phyloP scores from a whole-genome alignment of 2,329 filamentous ascomycete species.

The Alternaria sp. region DNA sequence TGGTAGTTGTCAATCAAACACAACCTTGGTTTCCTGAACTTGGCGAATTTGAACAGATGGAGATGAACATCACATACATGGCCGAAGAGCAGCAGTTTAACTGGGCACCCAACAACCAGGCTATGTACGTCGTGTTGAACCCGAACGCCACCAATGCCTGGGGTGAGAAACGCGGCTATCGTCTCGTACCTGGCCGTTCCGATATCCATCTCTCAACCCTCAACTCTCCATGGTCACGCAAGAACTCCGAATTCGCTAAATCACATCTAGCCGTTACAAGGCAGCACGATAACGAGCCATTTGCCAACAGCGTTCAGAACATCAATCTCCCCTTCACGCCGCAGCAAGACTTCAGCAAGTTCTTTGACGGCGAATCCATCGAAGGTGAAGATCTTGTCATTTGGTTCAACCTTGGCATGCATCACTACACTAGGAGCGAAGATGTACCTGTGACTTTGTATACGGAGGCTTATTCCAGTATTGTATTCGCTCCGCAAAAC shows the following conservation, averaged over 20 bases:
- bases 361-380: conserved; percentile 56
- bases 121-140: conserved; percentile 60
- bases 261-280: conserved; percentile 51
- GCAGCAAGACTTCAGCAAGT: conserved; percentile 57
- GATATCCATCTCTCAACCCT: conserved; percentile 44
- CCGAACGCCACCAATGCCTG: conserved; percentile 56
- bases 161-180: conserved; percentile 61
- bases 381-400: conserved; percentile 52
- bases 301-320: conserved; percentile 46
- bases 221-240: conserved; percentile 46
- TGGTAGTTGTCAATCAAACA: background rate
- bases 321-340: conserved; percentile 49
- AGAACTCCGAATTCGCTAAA: conserved; percentile 45
- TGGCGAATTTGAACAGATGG: conserved; percentile 37
- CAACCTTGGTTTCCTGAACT: conserved; percentile 40
- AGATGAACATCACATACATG: conserved; percentile 40
- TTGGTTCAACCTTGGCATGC: conserved; percentile 61
- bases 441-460: conserved; percentile 4
- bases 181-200: conserved; percentile 43
- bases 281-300: conserved; percentile 56
- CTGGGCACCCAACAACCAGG: conserved; percentile 54
- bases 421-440: conserved; percentile 36
- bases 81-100: conserved; percentile 55
- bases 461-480: conserved; percentile 2
- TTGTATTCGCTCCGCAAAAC: conserved; percentile 7